A percentile compares a stretch with the other conserved stretches of the same genome.
Conservation (phyloP, 768 basidiomycete genomes). For the Agaricus subrufescens region DNA sequence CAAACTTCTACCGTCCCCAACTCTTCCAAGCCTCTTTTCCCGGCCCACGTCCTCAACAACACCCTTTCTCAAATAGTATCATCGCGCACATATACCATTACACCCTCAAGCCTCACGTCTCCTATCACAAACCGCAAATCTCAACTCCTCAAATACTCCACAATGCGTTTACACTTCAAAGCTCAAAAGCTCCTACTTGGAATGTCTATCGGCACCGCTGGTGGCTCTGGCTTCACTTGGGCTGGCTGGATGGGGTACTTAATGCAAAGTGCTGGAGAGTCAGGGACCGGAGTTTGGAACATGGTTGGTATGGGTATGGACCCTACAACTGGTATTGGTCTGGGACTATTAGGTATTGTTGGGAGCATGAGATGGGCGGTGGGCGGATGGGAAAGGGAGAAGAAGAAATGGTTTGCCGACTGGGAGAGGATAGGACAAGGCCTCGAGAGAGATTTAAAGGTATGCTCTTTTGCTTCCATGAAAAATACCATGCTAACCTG, state of each 20-base stretch:
- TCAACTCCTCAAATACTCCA: constrained; percentile 53
- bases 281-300: constrained; percentile 18
- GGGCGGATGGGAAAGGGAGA: constrained; percentile 64
- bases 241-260: constrained; percentile 53
- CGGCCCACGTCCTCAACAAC: constrained; percentile 57
- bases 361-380: constrained; percentile 57
- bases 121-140: constrained; percentile 48
- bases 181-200: constrained; percentile 55
- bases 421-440: constrained; percentile 59
- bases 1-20: not conserved
- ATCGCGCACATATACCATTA: constrained; percentile 42
- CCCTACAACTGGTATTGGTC: constrained; percentile 52
- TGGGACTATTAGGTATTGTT: constrained; percentile 48
- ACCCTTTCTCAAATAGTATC: constrained; percentile 46
- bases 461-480: constrained; percentile 17
- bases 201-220: constrained; percentile 41
- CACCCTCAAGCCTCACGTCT: constrained; percentile 38
- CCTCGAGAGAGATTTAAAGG: constrained; percentile 60
- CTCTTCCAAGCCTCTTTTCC: constrained; percentile 19
- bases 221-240: constrained; percentile 55
- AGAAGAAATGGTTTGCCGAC: constrained; percentile 64
- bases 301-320: constrained; percentile 37
- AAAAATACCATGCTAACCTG: not conserved
- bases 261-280: constrained; percentile 31
- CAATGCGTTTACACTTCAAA: constrained; percentile 54